Conservation (phyloP, 257 asterid genomes). For the Echium plantagineum region DNA sequence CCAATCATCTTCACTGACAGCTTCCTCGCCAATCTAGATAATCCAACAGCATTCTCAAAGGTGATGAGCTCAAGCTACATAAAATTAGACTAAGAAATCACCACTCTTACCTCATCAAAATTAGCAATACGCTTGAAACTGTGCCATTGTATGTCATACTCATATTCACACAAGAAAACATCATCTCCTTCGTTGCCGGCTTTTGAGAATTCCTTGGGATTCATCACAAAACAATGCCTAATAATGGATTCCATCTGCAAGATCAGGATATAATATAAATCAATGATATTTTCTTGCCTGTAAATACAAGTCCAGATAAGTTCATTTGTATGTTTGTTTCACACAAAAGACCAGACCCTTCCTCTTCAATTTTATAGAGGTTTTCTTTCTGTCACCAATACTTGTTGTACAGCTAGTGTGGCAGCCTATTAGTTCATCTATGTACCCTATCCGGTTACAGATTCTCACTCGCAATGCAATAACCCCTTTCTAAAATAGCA, state of each 20-base stretch:
- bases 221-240: slow-evolving; percentile 72
- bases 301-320: neutral
- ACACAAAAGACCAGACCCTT: no score
- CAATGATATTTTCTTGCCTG: neutral
- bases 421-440: neutral
- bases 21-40: slow-evolving; percentile 56
- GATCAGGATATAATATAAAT: slow-evolving; percentile 8
- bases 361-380: neutral
- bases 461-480: neutral
- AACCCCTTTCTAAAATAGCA: neutral
- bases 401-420: neutral
- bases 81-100: neutral
- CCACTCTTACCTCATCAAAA: slow-evolving; percentile 43
- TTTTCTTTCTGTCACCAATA: neutral
- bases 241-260: slow-evolving; percentile 71
- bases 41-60: slow-evolving; percentile 7
- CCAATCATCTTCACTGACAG: slow-evolving; percentile 53
- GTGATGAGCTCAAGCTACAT: slow-evolving; percentile 7
- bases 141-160: slow-evolving; percentile 67
- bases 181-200: slow-evolving; percentile 80
- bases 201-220: slow-evolving; percentile 52
- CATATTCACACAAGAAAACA: slow-evolving; percentile 87
- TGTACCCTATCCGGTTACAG: neutral
- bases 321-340: no score
- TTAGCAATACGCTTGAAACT: slow-evolving; percentile 85